Evolutionary conservation across 2,329 filamentous ascomycete genomes (phyloP), one percentile per base, ranked within the genome.

Genomic region (Venturiaceae sp.): DNA sequence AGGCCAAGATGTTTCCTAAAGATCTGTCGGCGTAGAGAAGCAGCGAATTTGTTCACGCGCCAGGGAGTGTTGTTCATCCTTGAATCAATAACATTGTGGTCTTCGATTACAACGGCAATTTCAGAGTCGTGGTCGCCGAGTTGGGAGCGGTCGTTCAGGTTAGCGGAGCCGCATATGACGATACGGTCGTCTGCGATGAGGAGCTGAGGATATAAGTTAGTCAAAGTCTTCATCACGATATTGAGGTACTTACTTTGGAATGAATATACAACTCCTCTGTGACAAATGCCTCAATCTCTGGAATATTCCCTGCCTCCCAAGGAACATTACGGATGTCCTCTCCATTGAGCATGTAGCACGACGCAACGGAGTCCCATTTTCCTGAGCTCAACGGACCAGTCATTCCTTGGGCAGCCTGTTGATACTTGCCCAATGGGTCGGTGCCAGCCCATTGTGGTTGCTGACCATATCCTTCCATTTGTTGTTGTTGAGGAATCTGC

Each of bases 1-100:
- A 96, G 80, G 46, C 92, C 92, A 1, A 96, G 81, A 69, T 96
- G 92, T 75, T 96, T 95, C 64, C 92, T 84, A 83, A 90, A 96
- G 62, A 96, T 83, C 69, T 91, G 84, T 36, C 92, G 83, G 23
- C 92, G 87, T 11, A 96, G 84, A 1, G 86, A 89, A 5, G 89
- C 77, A 1, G 91, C 91, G 67, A 92, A 92, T 59, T 82, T 80
- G 8, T 85, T 85, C 7, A 89, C 92, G 33, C 78, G 80, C 75
- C 81, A 95, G 0, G 83, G 83, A 23, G 79, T 75, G 3, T 89
- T 88, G 62, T 86, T 80, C 88, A 96, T 95, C 61, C 72, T 74
- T 19, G 84, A 86, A 14, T 87, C 81, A 16, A 95, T 76, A 1
- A 84, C 76, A 1, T 85, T 82, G 1, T 83, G 81, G 68, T 95